Conservation (phyloP, 495 filamentous ascomycete genomes). For the Choiromyces venosus region DNA sequence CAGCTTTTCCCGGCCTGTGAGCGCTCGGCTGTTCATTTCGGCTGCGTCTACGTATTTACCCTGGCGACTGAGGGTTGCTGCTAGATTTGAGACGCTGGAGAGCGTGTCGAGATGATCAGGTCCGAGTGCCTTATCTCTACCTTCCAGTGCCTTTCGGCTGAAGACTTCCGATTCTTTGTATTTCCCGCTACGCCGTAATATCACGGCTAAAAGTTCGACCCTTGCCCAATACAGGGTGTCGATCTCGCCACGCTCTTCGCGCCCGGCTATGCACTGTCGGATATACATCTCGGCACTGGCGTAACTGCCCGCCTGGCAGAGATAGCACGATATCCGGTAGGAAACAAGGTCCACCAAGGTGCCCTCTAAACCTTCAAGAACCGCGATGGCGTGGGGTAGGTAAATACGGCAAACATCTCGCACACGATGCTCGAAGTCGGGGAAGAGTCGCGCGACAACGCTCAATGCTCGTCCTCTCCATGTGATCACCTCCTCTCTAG, state of each 20-base stretch:
- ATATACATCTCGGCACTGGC: too few species aligned
- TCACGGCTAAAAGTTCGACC: conserved; percentile 1
- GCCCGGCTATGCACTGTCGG: too few species aligned
- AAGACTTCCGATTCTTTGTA: conserved; percentile 36
- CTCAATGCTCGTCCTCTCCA: conserved; percentile 5
- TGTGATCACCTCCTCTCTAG: background rate
- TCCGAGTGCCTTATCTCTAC: conserved; percentile 29
- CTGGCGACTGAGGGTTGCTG: conserved; percentile 1
- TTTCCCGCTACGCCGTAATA: conserved; percentile 22
- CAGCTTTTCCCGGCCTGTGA: conserved; percentile 38
- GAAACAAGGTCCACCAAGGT: conserved; percentile 5
- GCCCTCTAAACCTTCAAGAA: conserved; percentile 1
- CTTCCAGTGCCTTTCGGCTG: conserved; percentile 23
- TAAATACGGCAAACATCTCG: conserved; percentile 3
- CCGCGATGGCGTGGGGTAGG: conserved; percentile 10
- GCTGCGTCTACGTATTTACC: conserved; percentile 16
- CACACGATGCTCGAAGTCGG: background rate
- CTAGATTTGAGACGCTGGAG: conserved; percentile 10
- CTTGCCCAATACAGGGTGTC: too few species aligned
- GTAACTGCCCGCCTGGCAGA: too few species aligned
- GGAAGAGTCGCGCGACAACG: conserved; percentile 7
- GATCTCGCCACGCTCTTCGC: too few species aligned
- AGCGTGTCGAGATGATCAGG: conserved; percentile 21
- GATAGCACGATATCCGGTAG: too few species aligned
- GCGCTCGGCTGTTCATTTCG: conserved; percentile 24